Evolutionary conservation across 306 rosid species (phyloP).

Genomic region (Malus orientalis): DNA sequence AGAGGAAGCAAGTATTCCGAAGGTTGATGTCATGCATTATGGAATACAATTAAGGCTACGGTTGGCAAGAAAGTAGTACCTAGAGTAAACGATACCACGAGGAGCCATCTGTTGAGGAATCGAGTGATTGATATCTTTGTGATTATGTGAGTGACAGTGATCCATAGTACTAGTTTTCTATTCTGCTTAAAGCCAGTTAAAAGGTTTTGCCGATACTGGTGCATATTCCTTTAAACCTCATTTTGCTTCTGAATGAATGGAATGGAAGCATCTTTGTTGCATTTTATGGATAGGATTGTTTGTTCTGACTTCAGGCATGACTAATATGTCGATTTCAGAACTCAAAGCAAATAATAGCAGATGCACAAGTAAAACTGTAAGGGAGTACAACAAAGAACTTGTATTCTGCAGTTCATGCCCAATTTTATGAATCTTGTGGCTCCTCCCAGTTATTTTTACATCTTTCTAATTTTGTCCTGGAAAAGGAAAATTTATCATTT

Average conservation of each 20-base stretch:
- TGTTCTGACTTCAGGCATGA: slow-evolving; percentile 17
- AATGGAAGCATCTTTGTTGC: neutral
- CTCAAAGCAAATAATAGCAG: neutral
- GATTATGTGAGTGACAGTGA: slow-evolving; percentile 47
- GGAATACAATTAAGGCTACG: too few relatives aligned
- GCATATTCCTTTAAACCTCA: neutral
- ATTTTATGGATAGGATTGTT: neutral
- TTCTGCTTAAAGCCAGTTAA: neutral
- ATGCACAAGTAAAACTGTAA: neutral
- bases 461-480: neutral
- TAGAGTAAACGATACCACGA: slow-evolving; percentile 30
- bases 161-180: slow-evolving; percentile 9
- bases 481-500: neutral
- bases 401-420: neutral
- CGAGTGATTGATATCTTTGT: slow-evolving; percentile 68
- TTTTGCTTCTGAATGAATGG: slow-evolving; percentile 2
- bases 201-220: neutral
- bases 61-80: slow-evolving; percentile 31
- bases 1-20: slow-evolving; percentile 28
- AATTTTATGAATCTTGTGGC: neutral
- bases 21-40: slow-evolving; percentile 34
- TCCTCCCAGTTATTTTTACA: neutral
- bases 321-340: neutral
- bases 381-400: neutral
- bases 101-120: slow-evolving; percentile 40